Evolutionary conservation across 768 basidiomycete genomes (phyloP), one percentile per base, ranked within the genome.

Genomic region (Steccherinum ochraceum): DNA sequence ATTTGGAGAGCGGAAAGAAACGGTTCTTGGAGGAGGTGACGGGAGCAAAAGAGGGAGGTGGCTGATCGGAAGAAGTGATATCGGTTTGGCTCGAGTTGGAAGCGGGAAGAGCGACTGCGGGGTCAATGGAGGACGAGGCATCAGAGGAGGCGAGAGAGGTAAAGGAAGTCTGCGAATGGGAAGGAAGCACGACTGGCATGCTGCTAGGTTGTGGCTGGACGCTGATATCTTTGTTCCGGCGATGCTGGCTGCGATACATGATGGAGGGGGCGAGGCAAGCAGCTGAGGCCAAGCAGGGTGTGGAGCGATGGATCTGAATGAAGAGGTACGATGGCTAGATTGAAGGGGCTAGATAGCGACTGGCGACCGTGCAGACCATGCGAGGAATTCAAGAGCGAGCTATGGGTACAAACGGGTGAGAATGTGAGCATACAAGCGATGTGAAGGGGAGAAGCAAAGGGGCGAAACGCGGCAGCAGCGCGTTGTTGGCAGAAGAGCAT

Each of bases 121-220:
- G 70, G 56, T 67, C 63, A 63, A 67, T 63, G 67, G 70, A 71
- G 59, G 70, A 67, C 50, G 71, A 64, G 54, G 63, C 67, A 57
- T 67, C 63, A 53, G 74, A 68, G 60, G 75, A 69, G 56, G 71
- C 62, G 61, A 76, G 71, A 56, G 76, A 73, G 64, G 74, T 71
- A 52, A 68, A 65, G 42, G 73, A 72, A 62, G 67, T 66, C 48
- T 64, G 60, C 52, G 75, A 72, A 57, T 64, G 64, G 58, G 70
- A 65, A 52, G 66, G 57, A 49, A 68, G 66, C 58, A 73, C 63
- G 61, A 45, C 23, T 3, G 50, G 23, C 50, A 41, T 42, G 50
- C 45, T 52, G 44, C 21, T 23, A 11, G 11, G 45, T 26, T 52
- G 65, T 48, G 52, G 52, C 46, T 53, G 56, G 12, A 51, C 54